A percentile compares a stretch with the other conserved stretches of the same genome.
These are phyloP conservation scores for Aspergillus fumigatus DNA, from an alignment of 2,329 filamentous ascomycete species.

Conservation along the genomic window DNA sequence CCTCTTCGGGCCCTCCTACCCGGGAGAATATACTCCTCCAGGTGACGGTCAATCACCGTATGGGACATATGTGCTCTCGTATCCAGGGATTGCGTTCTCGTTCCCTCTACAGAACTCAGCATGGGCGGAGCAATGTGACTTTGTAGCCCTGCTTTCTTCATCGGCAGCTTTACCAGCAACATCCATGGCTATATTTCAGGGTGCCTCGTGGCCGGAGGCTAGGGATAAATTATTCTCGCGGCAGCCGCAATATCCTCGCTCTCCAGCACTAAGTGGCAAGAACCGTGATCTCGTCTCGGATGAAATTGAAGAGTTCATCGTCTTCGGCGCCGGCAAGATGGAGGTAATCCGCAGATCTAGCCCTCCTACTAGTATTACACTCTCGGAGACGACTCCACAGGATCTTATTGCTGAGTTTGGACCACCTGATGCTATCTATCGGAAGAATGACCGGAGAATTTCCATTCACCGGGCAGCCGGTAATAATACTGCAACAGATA, in stretches of 20 bases:
- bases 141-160: constrained; percentile 79
- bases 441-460: constrained; percentile 83
- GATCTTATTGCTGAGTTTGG: constrained; percentile 87
- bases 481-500: constrained; percentile 24
- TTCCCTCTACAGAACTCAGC: constrained; percentile 72
- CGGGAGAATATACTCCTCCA: constrained; percentile 81
- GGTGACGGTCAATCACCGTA: constrained; percentile 45
- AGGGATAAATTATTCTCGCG: constrained; percentile 72
- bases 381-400: constrained; percentile 87
- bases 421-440: constrained; percentile 88
- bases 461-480: constrained; percentile 62
- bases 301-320: constrained; percentile 74
- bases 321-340: constrained; percentile 73
- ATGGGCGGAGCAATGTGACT: constrained; percentile 71
- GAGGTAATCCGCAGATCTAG: constrained; percentile 71
- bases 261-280: constrained; percentile 63
- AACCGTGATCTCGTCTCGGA: constrained; percentile 78
- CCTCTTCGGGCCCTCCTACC: constrained; percentile 89
- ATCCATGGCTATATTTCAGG: constrained; percentile 87
- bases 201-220: constrained; percentile 84
- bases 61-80: constrained; percentile 86
- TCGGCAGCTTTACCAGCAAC: constrained; percentile 70
- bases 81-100: constrained; percentile 89
- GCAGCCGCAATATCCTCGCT: constrained; percentile 67
- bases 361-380: constrained; percentile 63